Base-by-base conservation (phyloP, 768 basidiomycete genomes). In the Tubosaeta brunneosetosa region DNA sequence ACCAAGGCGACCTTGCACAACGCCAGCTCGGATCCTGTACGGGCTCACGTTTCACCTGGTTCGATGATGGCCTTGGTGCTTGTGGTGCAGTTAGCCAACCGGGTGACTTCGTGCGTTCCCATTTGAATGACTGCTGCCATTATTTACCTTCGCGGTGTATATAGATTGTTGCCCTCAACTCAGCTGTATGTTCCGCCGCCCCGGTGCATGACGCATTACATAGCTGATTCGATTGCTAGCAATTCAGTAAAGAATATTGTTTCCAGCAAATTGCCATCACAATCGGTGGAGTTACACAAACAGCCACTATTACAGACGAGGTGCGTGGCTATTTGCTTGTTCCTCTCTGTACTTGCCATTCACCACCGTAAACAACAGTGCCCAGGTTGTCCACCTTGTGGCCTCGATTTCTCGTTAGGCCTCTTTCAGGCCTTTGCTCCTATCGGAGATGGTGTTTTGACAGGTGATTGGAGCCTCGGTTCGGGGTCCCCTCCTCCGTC, bases 371-470 rank as follows among this genome's bases (percentile, higher is more conserved):
- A 29, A 49, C 11, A 25, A 50, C 52, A 86, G 80, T 89, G 88
- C 60, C 83, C 83, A 10, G 79, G 79, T 31, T 91, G 89, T 66
- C 81, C 81, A 3, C 72, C 62, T 34, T 76, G 70, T 27, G 88
- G 83, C 36, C 80, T 91, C 27, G 90, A 92, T 69, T 68, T 91
- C 44, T 83, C 83, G 11, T 59, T 72, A 32, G 82, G 83, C 41
- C 77, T 91, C 44, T 91, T 92, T 72, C 34, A 70, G 42, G 78
- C 65, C 72, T 88, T 91, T 67, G 77, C 73, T 12, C 48, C 65
- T 26, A 49, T 74, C 37, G 67, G 64, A 41, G 64, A 46, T 3
- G 89, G 88, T 45, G 77, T 86, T 32, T 66, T 91, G 53, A 69
- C 69, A 49, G 85, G 83, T 51, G 54, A 70, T 12, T 91, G 88